These are phyloP conservation scores for Lecanicillium sp. DNA, from an alignment of 2,329 filamentous ascomycete species.

Conservation along the genomic window DNA sequence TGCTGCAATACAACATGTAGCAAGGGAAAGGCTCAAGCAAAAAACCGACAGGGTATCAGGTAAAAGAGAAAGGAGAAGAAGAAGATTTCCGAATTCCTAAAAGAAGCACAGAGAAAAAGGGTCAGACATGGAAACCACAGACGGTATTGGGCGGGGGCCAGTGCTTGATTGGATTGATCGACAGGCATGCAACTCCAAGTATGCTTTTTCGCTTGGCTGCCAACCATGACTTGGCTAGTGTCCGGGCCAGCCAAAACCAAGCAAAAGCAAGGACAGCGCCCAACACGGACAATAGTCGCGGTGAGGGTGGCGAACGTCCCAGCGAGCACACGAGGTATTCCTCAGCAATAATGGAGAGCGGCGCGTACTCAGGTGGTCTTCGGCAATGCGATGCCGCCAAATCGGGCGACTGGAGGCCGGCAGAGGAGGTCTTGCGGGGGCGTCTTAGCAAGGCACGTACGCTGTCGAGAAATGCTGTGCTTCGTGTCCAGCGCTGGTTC, in stretches of 20 bases:
- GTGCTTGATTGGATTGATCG: slow-evolving; percentile 8
- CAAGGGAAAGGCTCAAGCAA: slow-evolving; percentile 8
- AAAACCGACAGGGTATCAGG: slow-evolving; percentile 1
- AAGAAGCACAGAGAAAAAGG: neutral
- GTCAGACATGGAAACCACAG: slow-evolving; percentile 6
- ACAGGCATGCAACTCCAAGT: slow-evolving; percentile 9
- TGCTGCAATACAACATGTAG: slow-evolving; percentile 17
- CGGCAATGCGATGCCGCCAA: neutral
- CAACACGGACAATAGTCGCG: slow-evolving; percentile 1
- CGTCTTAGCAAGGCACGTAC: slow-evolving; percentile 1
- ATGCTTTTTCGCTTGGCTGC: slow-evolving; percentile 1
- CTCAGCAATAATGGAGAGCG: slow-evolving; percentile 1
- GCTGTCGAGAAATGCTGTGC: slow-evolving; percentile 9
- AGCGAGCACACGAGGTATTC: slow-evolving; percentile 3
- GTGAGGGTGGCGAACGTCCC: slow-evolving; percentile 5
- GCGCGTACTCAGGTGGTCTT: neutral
- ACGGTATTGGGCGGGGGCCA: slow-evolving; percentile 4
- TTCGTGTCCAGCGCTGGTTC: slow-evolving; percentile 9
- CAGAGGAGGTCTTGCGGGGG: neutral
- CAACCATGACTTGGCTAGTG: neutral
- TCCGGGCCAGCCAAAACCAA: neutral
- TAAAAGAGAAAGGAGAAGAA: neutral
- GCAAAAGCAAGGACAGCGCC: neutral
- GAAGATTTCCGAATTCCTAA: slow-evolving; percentile 1
- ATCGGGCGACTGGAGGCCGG: slow-evolving; percentile 1